Evolutionary conservation across 2,329 filamentous ascomycete species (phyloP), one percentile per base, ranked within the genome.

Genomic region (Cadophora sp.): DNA sequence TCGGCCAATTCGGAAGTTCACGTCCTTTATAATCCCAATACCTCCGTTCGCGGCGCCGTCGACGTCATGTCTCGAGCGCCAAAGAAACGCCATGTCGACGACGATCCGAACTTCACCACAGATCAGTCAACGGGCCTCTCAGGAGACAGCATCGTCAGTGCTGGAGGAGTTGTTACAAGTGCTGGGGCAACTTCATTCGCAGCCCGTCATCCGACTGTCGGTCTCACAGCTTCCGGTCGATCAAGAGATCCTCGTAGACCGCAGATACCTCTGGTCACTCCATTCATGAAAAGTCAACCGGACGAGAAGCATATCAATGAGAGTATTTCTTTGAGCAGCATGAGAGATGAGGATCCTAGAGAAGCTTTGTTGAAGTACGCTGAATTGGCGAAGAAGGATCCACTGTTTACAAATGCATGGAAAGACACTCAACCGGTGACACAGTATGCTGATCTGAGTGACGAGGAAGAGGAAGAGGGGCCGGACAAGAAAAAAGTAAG

Each of bases 281-380:
- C 96, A 0, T 98, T 98, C 78, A 91, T 92, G 74, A 96, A 97
- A 80, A 92, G 86, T 69, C 92, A 96, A 76, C 94, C 95, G 0
- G 94, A 98, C 79, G 92, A 95, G 79, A 91, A 91, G 76, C 93
- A 97, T 78, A 93, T 99, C 69, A 91, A 90, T 74, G 89, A 95
- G 77, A 92, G 92, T 72, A 97, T 98, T 64, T 93, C 94, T 31
- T 85, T 98, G 14, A 95, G 93, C 71, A 90, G 89, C 71, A 97
- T 99, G 93, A 86, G 97, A 59, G 94, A 99, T 79, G 96, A 99
- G 79, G 96, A 99, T 82, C 96, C 96, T 0, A 85, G 96, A 71
- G 96, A 97, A 80, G 96, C 96, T 56, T 82, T 99, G 76, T 82
- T 99, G 69, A 97, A 97, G 82, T 99, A 98, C 83, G 95, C 94